phyloP scores from a whole-genome alignment of 2,329 filamentous ascomycete species.

The Cytospora piceae region DNA sequence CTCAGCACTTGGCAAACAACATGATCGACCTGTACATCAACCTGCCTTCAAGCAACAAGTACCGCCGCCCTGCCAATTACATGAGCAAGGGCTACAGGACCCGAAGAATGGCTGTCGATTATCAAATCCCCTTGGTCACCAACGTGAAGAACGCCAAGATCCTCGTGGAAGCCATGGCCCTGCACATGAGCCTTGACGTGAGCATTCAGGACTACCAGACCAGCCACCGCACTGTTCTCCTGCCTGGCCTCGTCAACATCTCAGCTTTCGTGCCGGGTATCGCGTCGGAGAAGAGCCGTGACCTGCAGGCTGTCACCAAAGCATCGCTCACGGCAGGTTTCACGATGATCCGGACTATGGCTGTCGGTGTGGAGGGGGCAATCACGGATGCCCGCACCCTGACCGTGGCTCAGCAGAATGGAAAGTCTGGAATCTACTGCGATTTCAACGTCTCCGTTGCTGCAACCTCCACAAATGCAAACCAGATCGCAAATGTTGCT shows the following conservation, averaged over 20 bases:
- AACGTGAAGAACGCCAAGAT: conserved; percentile 99
- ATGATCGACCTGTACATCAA: conserved; percentile 99
- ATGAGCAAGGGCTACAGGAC: conserved; percentile 98
- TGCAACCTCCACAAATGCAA: conserved; percentile 72
- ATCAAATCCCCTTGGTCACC: conserved; percentile 94
- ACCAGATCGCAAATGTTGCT: conserved; percentile 73
- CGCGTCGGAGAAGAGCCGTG: conserved; percentile 64
- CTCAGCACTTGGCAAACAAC: conserved; percentile 95
- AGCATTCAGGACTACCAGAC: conserved; percentile 88
- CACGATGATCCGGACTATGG: conserved; percentile 80
- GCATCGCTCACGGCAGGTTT: conserved; percentile 76
- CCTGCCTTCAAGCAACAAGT: conserved; percentile 97
- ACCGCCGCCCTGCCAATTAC: conserved; percentile 94
- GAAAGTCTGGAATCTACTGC: conserved; percentile 68
- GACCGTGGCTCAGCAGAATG: conserved; percentile 72
- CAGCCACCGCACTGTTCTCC: conserved; percentile 75
- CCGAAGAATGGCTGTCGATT: conserved; percentile 94
- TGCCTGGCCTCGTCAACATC: conserved; percentile 78
- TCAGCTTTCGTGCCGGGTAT: conserved; percentile 80
- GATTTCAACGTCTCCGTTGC: conserved; percentile 82
- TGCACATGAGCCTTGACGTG: conserved; percentile 84
- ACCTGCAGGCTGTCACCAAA: conserved; percentile 72
- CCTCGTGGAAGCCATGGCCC: conserved; percentile 88
- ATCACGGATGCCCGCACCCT: conserved; percentile 74
- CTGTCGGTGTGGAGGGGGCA: conserved; percentile 71